These are phyloP conservation scores for Lactarius quietus DNA, from an alignment of 768 basidiomycete species.

Conservation along the genomic window DNA sequence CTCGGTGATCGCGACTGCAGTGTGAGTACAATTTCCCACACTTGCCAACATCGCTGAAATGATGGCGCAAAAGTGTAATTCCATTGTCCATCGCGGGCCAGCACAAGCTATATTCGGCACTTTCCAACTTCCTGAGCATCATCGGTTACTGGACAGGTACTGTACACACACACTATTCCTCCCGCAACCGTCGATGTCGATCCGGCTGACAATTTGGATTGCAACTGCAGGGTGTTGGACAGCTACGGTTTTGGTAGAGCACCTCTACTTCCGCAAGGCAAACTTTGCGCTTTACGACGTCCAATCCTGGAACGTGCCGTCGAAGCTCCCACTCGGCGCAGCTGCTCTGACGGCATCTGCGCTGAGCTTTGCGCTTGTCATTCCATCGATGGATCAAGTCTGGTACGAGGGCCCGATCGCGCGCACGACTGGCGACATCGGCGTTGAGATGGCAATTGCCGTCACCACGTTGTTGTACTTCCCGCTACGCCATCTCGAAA, in stretches of 20 bases:
- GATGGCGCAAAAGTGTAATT: conserved; percentile 44
- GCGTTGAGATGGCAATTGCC: conserved; percentile 57
- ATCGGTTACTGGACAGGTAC: no score
- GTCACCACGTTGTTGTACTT: conserved; percentile 48
- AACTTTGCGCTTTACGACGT: no score
- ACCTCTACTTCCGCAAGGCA: no score
- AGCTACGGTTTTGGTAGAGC: no score
- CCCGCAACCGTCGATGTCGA: neutral
- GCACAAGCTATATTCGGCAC: conserved; percentile 56
- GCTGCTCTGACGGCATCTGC: no score
- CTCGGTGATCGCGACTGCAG: no score
- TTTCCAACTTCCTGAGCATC: conserved; percentile 65
- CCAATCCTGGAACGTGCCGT: no score
- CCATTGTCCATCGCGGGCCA: conserved; percentile 69
- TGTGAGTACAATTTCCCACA: conserved; percentile 52
- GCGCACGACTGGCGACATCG: conserved; percentile 61
- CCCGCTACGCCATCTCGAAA: conserved; percentile 45
- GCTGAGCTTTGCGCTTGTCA: no score
- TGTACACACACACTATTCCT: conserved; percentile 1
- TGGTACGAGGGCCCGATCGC: conserved; percentile 69
- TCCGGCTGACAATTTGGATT: conserved; percentile 50
- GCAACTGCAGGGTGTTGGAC: conserved; percentile 43
- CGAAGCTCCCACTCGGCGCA: no score
- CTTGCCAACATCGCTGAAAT: no score
- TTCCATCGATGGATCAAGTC: no score